These are phyloP conservation scores for Allomyces macrogynus DNA, from an alignment of 192 early-diverging fungal genomes.

Conservation along the genomic window DNA sequence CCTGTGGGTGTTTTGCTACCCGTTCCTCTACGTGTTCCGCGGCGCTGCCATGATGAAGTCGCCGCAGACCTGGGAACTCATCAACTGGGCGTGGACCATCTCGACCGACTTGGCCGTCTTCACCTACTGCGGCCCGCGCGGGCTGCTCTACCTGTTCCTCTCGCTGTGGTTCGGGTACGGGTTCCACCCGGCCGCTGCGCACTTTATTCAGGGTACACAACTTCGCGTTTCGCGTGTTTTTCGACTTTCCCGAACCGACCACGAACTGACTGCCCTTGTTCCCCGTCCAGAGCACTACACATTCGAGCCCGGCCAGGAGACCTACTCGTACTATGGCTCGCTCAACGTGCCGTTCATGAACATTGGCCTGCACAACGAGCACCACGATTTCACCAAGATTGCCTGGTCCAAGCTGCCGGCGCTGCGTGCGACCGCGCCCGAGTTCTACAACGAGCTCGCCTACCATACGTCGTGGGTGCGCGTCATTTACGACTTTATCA, in stretches of 20 bases:
- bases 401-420: constrained; percentile 73
- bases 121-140: constrained; percentile 34
- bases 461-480: constrained; percentile 73
- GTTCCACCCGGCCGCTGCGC: constrained; percentile 79
- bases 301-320: constrained; percentile 80
- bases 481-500: constrained; percentile 68
- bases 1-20: constrained; percentile 65
- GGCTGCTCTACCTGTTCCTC: constrained; percentile 41
- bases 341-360: constrained; percentile 77
- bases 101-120: constrained; percentile 29
- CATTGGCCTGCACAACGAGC: constrained; percentile 95
- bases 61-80: constrained; percentile 54
- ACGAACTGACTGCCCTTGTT: too few relatives aligned
- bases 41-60: constrained; percentile 44
- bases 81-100: constrained; percentile 53
- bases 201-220: constrained; percentile 52
- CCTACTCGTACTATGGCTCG: constrained; percentile 90
- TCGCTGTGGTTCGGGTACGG: constrained; percentile 66
- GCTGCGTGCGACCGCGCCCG: constrained; percentile 54
- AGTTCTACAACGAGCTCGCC: constrained; percentile 71
- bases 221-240: too few relatives aligned
- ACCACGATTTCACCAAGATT: constrained; percentile 87
- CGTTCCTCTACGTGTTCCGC: constrained; percentile 65
- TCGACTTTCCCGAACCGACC: too few relatives aligned
- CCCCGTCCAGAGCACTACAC: constrained; percentile 64